Evolutionary conservation across 345 rosid species (phyloP).

Genomic region (Gynandropsis gynandra): DNA sequence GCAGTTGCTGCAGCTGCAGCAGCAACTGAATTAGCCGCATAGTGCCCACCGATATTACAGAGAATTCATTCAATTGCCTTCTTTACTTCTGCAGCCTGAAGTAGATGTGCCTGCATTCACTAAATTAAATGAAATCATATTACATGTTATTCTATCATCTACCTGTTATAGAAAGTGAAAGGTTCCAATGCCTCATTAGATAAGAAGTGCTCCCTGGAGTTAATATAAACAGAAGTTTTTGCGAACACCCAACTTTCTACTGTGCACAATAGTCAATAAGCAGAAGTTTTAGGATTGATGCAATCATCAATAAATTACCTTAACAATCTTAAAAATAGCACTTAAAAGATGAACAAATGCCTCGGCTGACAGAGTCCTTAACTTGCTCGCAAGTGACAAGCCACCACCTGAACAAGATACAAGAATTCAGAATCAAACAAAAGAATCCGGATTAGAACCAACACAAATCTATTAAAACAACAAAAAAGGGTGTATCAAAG

Average conservation of each 20-base stretch:
- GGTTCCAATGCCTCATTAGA: constrained; percentile 6
- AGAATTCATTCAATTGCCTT: constrained; percentile 95
- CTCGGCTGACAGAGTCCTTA: constrained; percentile 83
- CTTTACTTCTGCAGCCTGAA: constrained; percentile 92
- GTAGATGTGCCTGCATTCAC: constrained; percentile 99
- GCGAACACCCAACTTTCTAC: no score
- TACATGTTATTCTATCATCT: constrained; percentile 49
- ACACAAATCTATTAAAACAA: no score
- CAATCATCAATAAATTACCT: constrained; percentile 64
- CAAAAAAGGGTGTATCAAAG: not conserved
- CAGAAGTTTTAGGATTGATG: constrained; percentile 16
- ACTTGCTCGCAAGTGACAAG: constrained; percentile 84
- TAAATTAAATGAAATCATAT: constrained; percentile 90
- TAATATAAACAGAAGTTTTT: constrained; percentile 2
- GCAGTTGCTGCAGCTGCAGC: constrained; percentile 69
- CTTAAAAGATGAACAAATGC: constrained; percentile 82
- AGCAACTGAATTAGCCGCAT: constrained; percentile 89
- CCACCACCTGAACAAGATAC: constrained; percentile 56
- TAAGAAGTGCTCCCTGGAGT: constrained; percentile 5
- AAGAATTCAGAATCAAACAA: constrained; percentile 13
- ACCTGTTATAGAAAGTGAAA: constrained; percentile 7
- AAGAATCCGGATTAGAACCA: no score
- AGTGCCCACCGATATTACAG: constrained; percentile 79
- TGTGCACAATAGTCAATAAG: not conserved
- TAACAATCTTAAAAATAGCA: constrained; percentile 77